phyloP scores from a whole-genome alignment of 2,329 filamentous ascomycete genomes.

The Ceratocystis ficicola region DNA sequence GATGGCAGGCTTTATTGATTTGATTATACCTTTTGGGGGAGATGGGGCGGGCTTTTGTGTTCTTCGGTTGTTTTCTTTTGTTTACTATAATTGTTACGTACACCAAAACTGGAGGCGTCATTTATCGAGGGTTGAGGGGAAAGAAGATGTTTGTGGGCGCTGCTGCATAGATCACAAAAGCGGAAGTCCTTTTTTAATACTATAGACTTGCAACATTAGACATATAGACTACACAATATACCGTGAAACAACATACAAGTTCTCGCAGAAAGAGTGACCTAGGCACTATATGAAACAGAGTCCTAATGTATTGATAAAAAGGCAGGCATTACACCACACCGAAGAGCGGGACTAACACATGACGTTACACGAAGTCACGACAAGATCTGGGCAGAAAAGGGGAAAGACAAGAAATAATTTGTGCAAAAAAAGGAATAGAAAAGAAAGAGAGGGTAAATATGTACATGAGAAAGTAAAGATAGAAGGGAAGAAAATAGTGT shows the following conservation, averaged over 20 bases:
- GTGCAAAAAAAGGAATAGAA: background rate
- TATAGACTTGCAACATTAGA: slow-evolving; percentile 21
- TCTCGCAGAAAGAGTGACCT: background rate
- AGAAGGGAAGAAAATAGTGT: background rate
- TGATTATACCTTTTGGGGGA: background rate
- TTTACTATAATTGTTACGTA: background rate
- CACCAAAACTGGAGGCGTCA: slow-evolving; percentile 10
- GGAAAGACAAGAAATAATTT: background rate
- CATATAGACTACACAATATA: slow-evolving; percentile 21
- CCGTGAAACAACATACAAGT: slow-evolving; percentile 6
- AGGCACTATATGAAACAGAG: background rate
- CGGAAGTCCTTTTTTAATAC: slow-evolving; percentile 17
- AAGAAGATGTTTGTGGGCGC: background rate
- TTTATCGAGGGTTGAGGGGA: background rate
- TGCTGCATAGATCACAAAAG: slow-evolving; percentile 13
- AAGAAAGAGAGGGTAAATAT: background rate
- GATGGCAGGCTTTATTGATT: background rate
- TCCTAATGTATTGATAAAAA: no score
- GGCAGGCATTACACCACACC: background rate
- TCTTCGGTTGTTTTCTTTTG: background rate
- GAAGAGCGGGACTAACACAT: background rate
- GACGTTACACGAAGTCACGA: background rate
- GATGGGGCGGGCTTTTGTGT: background rate
- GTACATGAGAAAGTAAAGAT: background rate
- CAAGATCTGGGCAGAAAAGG: background rate